A percentile compares a stretch with the other conserved stretches of the same genome.
Evolutionary conservation across 139 green algal species (phyloP).

Genomic region (Asterochloris erici): DNA sequence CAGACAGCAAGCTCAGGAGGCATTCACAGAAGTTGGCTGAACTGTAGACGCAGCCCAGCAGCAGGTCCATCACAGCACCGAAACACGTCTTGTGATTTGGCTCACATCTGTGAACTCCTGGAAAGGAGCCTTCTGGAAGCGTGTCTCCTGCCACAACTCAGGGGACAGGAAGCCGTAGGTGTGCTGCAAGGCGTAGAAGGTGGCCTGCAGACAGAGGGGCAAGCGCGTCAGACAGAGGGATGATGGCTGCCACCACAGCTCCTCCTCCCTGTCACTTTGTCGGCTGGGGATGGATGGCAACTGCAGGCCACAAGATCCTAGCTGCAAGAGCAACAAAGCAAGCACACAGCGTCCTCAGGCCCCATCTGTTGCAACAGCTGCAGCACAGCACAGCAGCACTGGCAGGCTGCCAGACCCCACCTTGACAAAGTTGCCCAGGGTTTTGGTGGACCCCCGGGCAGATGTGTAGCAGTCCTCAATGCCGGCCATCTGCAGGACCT

Average conservation of each 20-base stretch:
- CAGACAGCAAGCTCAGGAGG: too few species aligned
- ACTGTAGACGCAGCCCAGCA: too few species aligned
- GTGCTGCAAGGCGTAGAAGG: constrained; percentile 51
- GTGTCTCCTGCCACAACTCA: constrained; percentile 95
- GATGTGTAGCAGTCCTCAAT: constrained; percentile 99
- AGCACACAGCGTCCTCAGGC: too few species aligned
- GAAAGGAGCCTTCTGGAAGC: constrained; percentile 87
- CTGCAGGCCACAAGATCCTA: not conserved
- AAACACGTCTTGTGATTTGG: too few species aligned
- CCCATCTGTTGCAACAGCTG: not conserved
- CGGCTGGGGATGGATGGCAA: not conserved
- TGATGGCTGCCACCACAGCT: not conserved
- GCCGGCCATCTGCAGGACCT: constrained; percentile 98
- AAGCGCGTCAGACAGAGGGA: not conserved
- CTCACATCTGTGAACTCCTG: constrained; percentile 91
- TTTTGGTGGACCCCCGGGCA: constrained; percentile 91
- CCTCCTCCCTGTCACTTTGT: not conserved
- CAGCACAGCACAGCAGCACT: constrained; percentile 2
- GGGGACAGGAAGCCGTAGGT: constrained; percentile 98
- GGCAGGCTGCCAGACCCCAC: constrained; percentile 48
- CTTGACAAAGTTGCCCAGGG: constrained; percentile 99
- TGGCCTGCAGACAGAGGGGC: constrained; percentile 31
- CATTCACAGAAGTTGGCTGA: too few species aligned
- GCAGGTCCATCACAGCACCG: too few species aligned
- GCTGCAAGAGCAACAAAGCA: not conserved